Percentiles rank a stretch among this genome's conserved stretches.
phyloP scores from a whole-genome alignment of 768 basidiomycete genomes.

The Tephrocybe rancida region DNA sequence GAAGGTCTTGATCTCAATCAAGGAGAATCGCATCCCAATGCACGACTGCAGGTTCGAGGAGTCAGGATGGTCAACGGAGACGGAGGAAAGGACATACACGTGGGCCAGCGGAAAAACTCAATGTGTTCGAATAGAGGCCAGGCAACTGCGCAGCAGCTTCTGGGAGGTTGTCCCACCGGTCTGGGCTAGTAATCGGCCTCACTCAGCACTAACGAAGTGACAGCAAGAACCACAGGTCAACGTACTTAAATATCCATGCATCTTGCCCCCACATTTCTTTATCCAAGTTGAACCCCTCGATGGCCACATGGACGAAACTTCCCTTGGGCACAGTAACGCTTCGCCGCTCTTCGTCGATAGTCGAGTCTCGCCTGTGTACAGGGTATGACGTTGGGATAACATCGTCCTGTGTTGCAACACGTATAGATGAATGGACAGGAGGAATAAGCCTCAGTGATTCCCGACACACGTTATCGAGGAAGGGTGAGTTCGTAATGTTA shows the following conservation, averaged over 20 bases:
- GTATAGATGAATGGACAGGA: conserved; percentile 79
- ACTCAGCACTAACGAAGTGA: not conserved
- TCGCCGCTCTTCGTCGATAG: conserved; percentile 36
- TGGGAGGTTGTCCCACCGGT: conserved; percentile 79
- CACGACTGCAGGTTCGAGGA: conserved; percentile 58
- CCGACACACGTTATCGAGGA: conserved; percentile 73
- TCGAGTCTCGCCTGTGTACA: conserved; percentile 53
- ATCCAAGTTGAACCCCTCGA: conserved; percentile 82
- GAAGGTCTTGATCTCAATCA: conserved; percentile 84
- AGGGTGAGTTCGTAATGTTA: conserved; percentile 61
- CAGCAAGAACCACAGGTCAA: not conserved
- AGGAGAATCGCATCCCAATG: conserved; percentile 79
- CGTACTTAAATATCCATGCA: conserved; percentile 82
- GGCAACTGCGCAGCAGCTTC: conserved; percentile 68
- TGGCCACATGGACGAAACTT: conserved; percentile 73
- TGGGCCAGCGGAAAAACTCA: conserved; percentile 83
- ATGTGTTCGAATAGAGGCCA: conserved; percentile 68
- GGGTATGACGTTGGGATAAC: conserved; percentile 72
- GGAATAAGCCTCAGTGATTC: conserved; percentile 81
- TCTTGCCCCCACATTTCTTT: conserved; percentile 78
- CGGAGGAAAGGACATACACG: conserved; percentile 52
- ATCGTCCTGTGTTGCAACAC: conserved; percentile 79
- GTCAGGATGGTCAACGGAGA: conserved; percentile 2
- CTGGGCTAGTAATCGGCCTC: conserved; percentile 51
- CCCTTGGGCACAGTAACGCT: conserved; percentile 64